A percentile compares a stretch with the other conserved stretches of the same genome.
Evolutionary conservation across 495 filamentous ascomycete species (phyloP).

Genomic region (Penicillium cosmopolitanum): DNA sequence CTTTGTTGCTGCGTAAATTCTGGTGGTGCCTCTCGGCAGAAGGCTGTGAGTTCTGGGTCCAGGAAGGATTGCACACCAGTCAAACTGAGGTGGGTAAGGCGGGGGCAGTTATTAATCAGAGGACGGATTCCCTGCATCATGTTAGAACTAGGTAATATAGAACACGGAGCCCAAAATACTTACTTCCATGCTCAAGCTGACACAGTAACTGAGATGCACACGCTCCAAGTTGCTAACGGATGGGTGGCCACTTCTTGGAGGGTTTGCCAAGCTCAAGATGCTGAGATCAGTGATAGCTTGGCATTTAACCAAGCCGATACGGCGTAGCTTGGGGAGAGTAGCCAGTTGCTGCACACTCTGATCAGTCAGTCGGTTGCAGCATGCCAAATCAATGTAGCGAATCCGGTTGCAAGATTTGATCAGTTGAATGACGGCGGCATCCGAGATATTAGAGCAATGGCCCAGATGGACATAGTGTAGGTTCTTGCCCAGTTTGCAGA

Average conservation of each 20-base stretch:
- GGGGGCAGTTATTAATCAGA: constrained; percentile 86
- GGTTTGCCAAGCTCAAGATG: constrained; percentile 79
- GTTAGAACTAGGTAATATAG: constrained; percentile 19
- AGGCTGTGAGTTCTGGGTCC: constrained; percentile 73
- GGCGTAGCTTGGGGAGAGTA: constrained; percentile 84
- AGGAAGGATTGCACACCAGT: constrained; percentile 88
- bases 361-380: constrained; percentile 90
- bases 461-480: constrained; percentile 95
- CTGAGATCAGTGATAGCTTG: constrained; percentile 83
- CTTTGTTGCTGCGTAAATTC: constrained; percentile 97
- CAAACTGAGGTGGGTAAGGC: constrained; percentile 91
- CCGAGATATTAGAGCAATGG: constrained; percentile 89
- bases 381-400: constrained; percentile 95
- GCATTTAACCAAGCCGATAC: constrained; percentile 96
- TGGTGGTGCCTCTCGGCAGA: constrained; percentile 82
- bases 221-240: constrained; percentile 73
- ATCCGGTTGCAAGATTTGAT: constrained; percentile 90
- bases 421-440: constrained; percentile 78
- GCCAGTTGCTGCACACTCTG: constrained; percentile 83
- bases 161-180: constrained; percentile 30
- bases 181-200: constrained; percentile 77
- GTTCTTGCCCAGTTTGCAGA: constrained; percentile 90
- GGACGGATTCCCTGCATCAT: constrained; percentile 79
- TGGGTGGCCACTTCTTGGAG: constrained; percentile 51
- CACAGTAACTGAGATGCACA: constrained; percentile 97